Evolutionary conservation across 176 grass and related monocot genomes (phyloP), one percentile per base, ranked within the genome.

Genomic region (Carex cristatella): DNA sequence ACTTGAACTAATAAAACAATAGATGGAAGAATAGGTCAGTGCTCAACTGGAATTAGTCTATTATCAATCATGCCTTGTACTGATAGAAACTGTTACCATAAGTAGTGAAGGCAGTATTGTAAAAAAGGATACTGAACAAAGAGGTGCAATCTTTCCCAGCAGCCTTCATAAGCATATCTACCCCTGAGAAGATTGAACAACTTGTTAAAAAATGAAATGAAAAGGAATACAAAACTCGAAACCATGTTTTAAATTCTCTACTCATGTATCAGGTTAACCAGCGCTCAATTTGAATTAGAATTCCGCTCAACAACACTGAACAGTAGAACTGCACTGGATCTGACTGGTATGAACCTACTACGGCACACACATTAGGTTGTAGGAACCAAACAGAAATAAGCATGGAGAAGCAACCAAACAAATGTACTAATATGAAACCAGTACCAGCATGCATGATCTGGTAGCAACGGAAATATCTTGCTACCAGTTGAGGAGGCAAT

Each of bases 111-210:
- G 81, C 70, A 68, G 84, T 55, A 67, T 74, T 19, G 13, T 80
- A 86, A 83, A 5, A 7, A 94, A 98, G 96, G 91, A 95, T 98
- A 98, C 96, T 98, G 88, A 98, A 98, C 84, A 98, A 49, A 69
- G 91, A 83, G 55, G 96, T 95, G 79, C 87, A 95, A 87, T 98
- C 91, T 85, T 90, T 98, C 73, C 96, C 96, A 92, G 96, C 80
- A 2, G 88, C 95, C 69, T 98, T 98, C 89, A 89, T 94, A 84
- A 98, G 93, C 96, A 98, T 98, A 91, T 95, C 93, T 79, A 88
- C 91, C 73, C 96, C 95, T 98, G 89, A 14, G 84, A 86, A 93
- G 28, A 35, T 65, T 71, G 57, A 73, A 84, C 66, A n/a, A 38
- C n/a, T 37, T 31, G 65, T 48, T 56, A 81, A 18, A 30, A 81